Evolutionary conservation across 768 basidiomycete species (phyloP).

Genomic region (Collybiopsis confluens): DNA sequence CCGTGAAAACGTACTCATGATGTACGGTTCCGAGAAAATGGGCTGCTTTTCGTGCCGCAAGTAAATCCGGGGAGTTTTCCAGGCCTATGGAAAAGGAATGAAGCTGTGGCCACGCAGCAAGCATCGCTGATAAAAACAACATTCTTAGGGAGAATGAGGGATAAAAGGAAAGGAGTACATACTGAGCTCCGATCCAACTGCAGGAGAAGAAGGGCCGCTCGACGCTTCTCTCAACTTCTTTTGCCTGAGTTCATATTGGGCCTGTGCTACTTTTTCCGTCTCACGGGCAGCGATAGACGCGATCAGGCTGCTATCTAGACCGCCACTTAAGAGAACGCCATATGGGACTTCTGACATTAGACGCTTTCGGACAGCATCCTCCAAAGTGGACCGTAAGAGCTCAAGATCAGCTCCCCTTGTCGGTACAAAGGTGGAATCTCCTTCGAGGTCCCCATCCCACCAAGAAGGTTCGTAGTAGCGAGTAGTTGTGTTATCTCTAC

Average conservation of each 20-base stretch:
- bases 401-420: conserved; percentile 59
- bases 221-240: conserved; percentile 47
- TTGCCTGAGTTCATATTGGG: conserved; percentile 70
- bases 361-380: conserved; percentile 89
- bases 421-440: conserved; percentile 49
- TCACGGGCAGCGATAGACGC: conserved; percentile 93
- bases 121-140: conserved; percentile 43
- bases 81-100: conserved; percentile 98
- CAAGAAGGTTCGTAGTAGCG: conserved; percentile 88
- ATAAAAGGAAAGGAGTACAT: conserved; percentile 12
- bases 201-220: conserved; percentile 58
- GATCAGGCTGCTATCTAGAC: conserved; percentile 93
- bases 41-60: conserved; percentile 92
- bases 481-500: conserved; percentile 66
- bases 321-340: conserved; percentile 93
- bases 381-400: conserved; percentile 74
- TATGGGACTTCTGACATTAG: conserved; percentile 99
- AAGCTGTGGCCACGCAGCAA: conserved; percentile 90
- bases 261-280: conserved; percentile 85
- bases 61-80: conserved; percentile 89
- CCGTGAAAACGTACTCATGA: conserved; percentile 97
- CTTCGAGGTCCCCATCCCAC: conserved; percentile 82
- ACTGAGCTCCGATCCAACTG: conserved; percentile 53
- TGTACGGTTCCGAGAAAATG: conserved; percentile 92
- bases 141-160: background rate